Base-by-base conservation (phyloP, 2,329 filamentous ascomycete species). In the Microcyclosporella mali region DNA sequence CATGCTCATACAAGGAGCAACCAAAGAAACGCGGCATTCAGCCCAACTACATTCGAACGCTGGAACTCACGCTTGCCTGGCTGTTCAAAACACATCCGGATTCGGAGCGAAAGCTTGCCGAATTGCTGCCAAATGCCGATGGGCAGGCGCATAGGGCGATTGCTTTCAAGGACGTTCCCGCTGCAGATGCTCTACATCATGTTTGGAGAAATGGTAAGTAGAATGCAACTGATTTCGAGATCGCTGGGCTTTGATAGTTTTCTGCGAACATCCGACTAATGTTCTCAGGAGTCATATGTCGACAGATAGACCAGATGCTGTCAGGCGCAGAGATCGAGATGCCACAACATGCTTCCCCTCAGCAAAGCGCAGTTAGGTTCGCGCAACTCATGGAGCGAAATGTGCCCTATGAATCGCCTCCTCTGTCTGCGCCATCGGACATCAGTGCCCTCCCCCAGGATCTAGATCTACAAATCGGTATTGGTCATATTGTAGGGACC, bases 11-110 rank as follows among this genome's bases (percentile, higher is more conserved):
- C 61, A 79, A 83, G 48, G 75, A 82, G 41, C 80, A 79, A 41
- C 79, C 82, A 6, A 87, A 86, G 64, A 88, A 88, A 62, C 74
- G 85, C 50, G 85, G 85, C 3, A 78, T 89, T 9, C 84, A 84
- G 55, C 85, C 85, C n/a, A 85, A 85, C 12, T 88, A 88, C 57
- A 82, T 89, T 41, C 76, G 84, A 27, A 83, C 82, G 0, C 69
- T 89, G 14, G 85, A 89, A 62, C 64, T 84, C 33, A 75, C 81
- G 8, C 70, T 85, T 41, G 81, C 80, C 10, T 80, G 80, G 70
- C 66, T 84, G 1, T 82, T 86, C 47, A 73, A 78, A 46, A 75
- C 76, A 41, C 73, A 79, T 28, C 71, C 77, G 16, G 41, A 38
- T 14, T 74, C 71, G 36, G 81, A 85, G 60, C 68, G 71, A 39